These are phyloP conservation scores for Psilocybe azurescens DNA, from an alignment of 768 basidiomycete genomes.

Conservation along the genomic window DNA sequence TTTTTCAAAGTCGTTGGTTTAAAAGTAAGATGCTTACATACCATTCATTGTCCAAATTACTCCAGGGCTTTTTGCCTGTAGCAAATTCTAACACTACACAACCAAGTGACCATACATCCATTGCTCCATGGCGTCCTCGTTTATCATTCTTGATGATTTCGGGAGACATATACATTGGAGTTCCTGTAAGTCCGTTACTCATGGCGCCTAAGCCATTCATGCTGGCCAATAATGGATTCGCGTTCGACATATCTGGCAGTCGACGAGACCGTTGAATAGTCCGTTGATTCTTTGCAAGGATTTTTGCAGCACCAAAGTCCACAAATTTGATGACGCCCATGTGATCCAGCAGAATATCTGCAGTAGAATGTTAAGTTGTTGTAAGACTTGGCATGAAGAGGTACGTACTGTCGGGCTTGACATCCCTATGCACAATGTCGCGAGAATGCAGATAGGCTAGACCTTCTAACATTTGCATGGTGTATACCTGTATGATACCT, in stretches of 20 bases:
- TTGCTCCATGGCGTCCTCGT: constrained; percentile 87
- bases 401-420: constrained; percentile 96
- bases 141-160: constrained; percentile 97
- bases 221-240: constrained; percentile 33
- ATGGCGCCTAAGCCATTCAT: constrained; percentile 52
- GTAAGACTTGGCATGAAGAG: neutral
- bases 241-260: constrained; percentile 44
- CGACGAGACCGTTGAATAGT: constrained; percentile 80
- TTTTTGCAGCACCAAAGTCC: constrained; percentile 97
- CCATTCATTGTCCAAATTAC: constrained; percentile 99
- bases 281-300: constrained; percentile 88
- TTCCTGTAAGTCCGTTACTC: constrained; percentile 92
- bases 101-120: constrained; percentile 98
- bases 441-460: constrained; percentile 92
- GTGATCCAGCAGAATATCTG: constrained; percentile 93
- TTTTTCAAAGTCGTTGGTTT: constrained; percentile 1
- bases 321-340: constrained; percentile 94
- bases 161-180: constrained; percentile 99
- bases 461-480: constrained; percentile 96
- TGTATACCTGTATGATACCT: constrained; percentile 92
- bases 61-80: constrained; percentile 98
- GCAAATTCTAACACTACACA: constrained; percentile 98
- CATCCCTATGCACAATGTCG: constrained; percentile 93
- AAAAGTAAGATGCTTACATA: constrained; percentile 36
- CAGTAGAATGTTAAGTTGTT: neutral